Base-by-base conservation (phyloP, 2,329 filamentous ascomycete genomes). In the Westerdykella ornata region DNA sequence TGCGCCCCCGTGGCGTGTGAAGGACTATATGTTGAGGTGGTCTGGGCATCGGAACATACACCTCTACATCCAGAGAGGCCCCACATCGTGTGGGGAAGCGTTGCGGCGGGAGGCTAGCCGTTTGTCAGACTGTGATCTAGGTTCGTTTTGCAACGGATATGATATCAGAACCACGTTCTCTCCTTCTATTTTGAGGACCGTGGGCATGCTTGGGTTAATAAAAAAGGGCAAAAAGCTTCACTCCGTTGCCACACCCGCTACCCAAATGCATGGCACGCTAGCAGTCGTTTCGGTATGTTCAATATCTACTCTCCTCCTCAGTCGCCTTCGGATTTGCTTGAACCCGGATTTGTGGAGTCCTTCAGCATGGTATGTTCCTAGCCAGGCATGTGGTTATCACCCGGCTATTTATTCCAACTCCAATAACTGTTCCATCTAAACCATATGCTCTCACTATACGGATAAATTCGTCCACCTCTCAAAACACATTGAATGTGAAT, bases 401-500 rank as follows among this genome's bases (percentile, higher is more conserved):
- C 52, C 52, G 56, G 54, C 45, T 59, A 57, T 55, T 53, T 44
- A 44, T 44, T 35, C 41, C 45, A 41, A 38, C 43, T 17, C 34
- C 37, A 51, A 48, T 48, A 44, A 49, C 52, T 41, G 35, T 29
- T 43, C 45, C 49, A 56, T 59, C 30, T 57, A 59, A 54, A 41
- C 32, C 46, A 46, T 41, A 51, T 54, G 38, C 47, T 47, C 38
- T 48, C 47, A 55, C 45, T 60, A 52, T 60, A 38, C 56, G 59
- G 57, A n/a, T 62, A 60, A 62, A 61, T 51, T 26, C 22, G 13
- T 18, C 36, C 37, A 41, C 55, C 55, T 54, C 44, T 57, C 48
- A 53, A 30, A 51, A 7, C 37, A 9, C 38, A 33, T 37, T 37
- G 38, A 48, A 48, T 48, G n/a, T 35, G 26, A 41, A 41, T 50